Percentiles rank a stretch among this genome's conserved stretches.
These are phyloP conservation scores for Pythium vanterpoolii DNA, from an alignment of 352 stramenopile species.

Conservation along the genomic window DNA sequence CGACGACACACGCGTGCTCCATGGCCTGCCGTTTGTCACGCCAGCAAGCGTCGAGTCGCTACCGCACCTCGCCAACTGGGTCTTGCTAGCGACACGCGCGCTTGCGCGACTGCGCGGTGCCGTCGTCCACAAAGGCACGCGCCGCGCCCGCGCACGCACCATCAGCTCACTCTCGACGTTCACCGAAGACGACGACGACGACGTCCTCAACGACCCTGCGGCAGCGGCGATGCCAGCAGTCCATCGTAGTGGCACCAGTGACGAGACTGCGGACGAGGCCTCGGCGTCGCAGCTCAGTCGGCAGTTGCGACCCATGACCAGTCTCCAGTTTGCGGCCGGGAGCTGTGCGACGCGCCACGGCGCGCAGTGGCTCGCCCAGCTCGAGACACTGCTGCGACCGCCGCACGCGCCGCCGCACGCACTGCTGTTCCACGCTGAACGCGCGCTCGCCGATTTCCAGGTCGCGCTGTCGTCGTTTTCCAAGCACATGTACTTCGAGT, in stretches of 20 bases:
- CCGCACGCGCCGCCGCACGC: conserved; percentile 39
- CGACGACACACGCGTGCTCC: conserved; percentile 17
- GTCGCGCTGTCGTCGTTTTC: conserved; percentile 69
- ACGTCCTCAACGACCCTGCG: conserved; percentile 5
- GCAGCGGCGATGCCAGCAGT: background rate
- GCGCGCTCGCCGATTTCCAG: conserved; percentile 63
- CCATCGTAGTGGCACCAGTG: too few species aligned
- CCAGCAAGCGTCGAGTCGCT: conserved; percentile 71
- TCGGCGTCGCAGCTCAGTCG: conserved; percentile 54
- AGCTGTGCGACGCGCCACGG: conserved; percentile 54
- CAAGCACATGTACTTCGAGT: conserved; percentile 88
- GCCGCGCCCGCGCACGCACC: conserved; percentile 29
- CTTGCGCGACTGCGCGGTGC: conserved; percentile 50
- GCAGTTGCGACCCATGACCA: conserved; percentile 77
- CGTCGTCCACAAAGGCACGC: conserved; percentile 26
- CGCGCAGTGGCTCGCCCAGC: conserved; percentile 60
- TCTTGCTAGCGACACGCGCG: conserved; percentile 73
- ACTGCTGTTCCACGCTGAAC: conserved; percentile 83
- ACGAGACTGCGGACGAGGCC: conserved; percentile 25
- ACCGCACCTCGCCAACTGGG: conserved; percentile 77
- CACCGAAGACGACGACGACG: conserved; percentile 22
- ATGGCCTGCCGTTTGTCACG: conserved; percentile 31
- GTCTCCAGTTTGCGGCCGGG: conserved; percentile 70
- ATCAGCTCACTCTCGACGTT: conserved; percentile 49
- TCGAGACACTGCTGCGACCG: conserved; percentile 61